Evolutionary conservation across 352 stramenopile species (phyloP).

Genomic region (Phytophthora podocarpi): DNA sequence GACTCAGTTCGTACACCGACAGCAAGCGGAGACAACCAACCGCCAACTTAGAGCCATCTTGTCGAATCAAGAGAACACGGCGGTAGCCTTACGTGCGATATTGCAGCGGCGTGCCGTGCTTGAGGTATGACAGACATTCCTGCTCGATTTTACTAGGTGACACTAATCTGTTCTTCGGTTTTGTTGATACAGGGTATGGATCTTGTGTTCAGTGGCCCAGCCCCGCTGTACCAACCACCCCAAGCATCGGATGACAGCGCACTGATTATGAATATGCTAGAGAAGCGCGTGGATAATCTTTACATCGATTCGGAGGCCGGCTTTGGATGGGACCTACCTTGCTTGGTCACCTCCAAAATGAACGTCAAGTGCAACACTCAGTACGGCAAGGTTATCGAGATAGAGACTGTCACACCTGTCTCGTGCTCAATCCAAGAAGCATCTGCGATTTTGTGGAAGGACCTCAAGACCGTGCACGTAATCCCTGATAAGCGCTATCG

Average conservation of each 20-base stretch:
- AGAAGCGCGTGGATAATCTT: constrained; percentile 13
- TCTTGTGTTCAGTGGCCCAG: constrained; percentile 11
- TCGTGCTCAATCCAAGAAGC: constrained; percentile 24
- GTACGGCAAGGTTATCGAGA: constrained; percentile 28
- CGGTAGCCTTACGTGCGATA: constrained; percentile 4
- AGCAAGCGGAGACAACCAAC: constrained; percentile 25
- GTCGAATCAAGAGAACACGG: constrained; percentile 10
- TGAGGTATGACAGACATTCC: neutral
- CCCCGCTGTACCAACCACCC: constrained; percentile 1
- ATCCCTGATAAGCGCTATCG: constrained; percentile 27
- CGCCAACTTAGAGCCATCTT: constrained; percentile 12
- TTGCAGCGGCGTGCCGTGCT: constrained; percentile 4
- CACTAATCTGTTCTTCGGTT: neutral
- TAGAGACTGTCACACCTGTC: constrained; percentile 20
- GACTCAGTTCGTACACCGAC: constrained; percentile 10
- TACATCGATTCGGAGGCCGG: constrained; percentile 8
- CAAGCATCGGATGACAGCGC: constrained; percentile 1
- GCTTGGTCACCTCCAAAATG: constrained; percentile 17
- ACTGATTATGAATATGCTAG: constrained; percentile 7
- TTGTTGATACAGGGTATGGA: constrained; percentile 22
- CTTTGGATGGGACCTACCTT: constrained; percentile 13
- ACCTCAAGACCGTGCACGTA: constrained; percentile 21
- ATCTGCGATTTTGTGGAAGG: constrained; percentile 17
- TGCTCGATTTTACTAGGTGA: neutral
- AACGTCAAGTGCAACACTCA: constrained; percentile 20